Evolutionary conservation across 2,329 filamentous ascomycete genomes (phyloP).

Genomic region (Sporothrix luriei): DNA sequence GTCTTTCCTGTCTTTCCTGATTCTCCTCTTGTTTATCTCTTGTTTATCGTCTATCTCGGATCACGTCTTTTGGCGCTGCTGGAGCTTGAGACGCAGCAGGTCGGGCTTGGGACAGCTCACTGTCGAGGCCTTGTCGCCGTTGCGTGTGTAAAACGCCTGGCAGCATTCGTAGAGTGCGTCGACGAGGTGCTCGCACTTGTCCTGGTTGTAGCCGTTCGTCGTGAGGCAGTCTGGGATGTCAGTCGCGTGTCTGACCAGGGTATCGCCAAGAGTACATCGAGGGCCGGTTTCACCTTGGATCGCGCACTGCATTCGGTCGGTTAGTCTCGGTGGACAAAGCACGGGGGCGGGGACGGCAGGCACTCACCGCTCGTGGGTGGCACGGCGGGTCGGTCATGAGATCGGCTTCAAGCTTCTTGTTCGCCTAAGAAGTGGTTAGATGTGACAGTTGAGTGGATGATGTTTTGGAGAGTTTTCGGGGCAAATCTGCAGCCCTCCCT

Average conservation of each 20-base stretch:
- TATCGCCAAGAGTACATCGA: background rate
- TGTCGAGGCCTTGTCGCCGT: conserved; percentile 74
- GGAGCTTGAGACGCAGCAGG: conserved; percentile 80
- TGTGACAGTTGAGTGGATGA: background rate
- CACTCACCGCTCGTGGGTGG: conserved; percentile 75
- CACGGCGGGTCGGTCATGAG: conserved; percentile 76
- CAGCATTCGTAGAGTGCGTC: conserved; percentile 93
- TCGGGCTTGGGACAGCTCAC: conserved; percentile 83
- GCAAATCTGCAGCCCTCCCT: background rate
- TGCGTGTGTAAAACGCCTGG: conserved; percentile 78
- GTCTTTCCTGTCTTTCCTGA: background rate
- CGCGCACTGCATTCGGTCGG: conserved; percentile 64
- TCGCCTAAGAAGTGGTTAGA: conserved; percentile 9
- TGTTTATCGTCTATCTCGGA: conserved; percentile 33
- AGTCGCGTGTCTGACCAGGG: conserved; percentile 17
- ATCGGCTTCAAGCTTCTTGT: conserved; percentile 62
- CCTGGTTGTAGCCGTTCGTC: conserved; percentile 83
- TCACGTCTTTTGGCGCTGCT: conserved; percentile 60
- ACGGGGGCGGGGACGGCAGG: background rate
- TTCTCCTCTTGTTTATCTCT: background rate
- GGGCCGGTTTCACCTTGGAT: conserved; percentile 70
- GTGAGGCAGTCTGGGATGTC: conserved; percentile 70
- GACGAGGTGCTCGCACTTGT: conserved; percentile 75
- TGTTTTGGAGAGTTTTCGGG: background rate
- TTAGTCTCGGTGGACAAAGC: background rate